Base-by-base conservation (phyloP, 2,329 filamentous ascomycete genomes). In the Calonectria crousiana region DNA sequence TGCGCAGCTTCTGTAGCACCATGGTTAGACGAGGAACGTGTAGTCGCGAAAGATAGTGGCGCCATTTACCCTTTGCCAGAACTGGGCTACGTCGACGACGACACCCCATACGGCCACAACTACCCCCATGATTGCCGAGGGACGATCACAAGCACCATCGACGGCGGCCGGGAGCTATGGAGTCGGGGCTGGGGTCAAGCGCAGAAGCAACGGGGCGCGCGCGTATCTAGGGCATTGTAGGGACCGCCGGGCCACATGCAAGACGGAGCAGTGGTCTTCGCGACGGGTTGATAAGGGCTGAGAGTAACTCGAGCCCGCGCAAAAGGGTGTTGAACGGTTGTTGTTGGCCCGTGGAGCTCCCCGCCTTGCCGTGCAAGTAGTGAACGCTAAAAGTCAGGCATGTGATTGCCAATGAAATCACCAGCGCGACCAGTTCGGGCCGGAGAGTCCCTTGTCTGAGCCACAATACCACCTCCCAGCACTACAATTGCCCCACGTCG, bases 61-160 rank as follows among this genome's bases (percentile, higher is more conserved):
- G n/a, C 71, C 36, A 80, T 84, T 76, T 84, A 93, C 92, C 82
- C 87, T 86, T 82, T 89, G 88, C 92, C 92, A 94, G 82, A 92
- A 94, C 53, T 87, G 84, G 73, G 88, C 84, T 64, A 94, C 91
- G 75, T 94, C 92, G 41, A 91, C 82, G 44, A 93, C 81, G 85
- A 94, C 88, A 75, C 87, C 87, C 85, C 89, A 90, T 72, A 93
- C 82, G 53, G 89, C 87, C 74, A 87, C 78, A 60, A 87, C 81
- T 74, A 88, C 82, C 81, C 84, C 84, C 85, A 87, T 86, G 77
- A 80, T 85, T 84, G 80, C 83, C 81, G 82, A 84, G 81, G 81
- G 77, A 77, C 75, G 74, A 79, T 82, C 81, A 81, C 81, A 80
- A 79, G 78, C 81, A 82, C 78, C 77, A 78, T 81, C 68, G 73